phyloP scores from a whole-genome alignment of 225 moss, liverwort and hornwort species.

The Physcomitrellopsis africana region DNA sequence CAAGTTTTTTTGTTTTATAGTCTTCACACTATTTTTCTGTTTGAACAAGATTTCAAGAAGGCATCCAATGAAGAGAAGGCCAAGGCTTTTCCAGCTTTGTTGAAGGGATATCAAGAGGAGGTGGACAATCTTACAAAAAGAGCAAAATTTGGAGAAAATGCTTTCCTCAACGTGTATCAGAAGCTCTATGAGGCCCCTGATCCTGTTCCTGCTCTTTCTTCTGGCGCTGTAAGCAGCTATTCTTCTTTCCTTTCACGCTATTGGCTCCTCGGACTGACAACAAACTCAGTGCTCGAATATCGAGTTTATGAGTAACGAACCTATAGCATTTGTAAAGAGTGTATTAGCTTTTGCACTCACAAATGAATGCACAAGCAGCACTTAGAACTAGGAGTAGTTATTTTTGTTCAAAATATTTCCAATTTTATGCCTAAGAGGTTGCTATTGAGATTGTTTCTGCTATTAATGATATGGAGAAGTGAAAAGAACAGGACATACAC shows the following conservation, averaged over 20 bases:
- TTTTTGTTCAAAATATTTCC: constrained; percentile 15
- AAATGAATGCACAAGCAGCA: constrained; percentile 8
- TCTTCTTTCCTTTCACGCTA: constrained; percentile 5
- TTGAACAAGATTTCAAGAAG: constrained; percentile 80
- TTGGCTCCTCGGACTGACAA: constrained; percentile 7
- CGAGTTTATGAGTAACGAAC: constrained; percentile 7
- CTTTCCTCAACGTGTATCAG: constrained; percentile 95
- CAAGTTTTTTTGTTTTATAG: background rate
- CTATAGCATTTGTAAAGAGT: constrained; percentile 11
- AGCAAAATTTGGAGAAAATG: constrained; percentile 97
- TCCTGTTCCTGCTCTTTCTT: constrained; percentile 83
- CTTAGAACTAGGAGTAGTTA: constrained; percentile 2
- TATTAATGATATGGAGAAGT: background rate
- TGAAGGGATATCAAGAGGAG: constrained; percentile 96
- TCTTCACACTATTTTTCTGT: constrained; percentile 17
- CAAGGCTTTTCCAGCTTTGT: constrained; percentile 71
- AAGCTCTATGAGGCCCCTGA: constrained; percentile 98
- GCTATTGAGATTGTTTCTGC: constrained; percentile 4
- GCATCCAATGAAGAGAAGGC: constrained; percentile 78
- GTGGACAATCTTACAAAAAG: constrained; percentile 95
- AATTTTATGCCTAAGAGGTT: background rate
- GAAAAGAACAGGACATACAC: background rate
- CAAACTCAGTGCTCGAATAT: background rate
- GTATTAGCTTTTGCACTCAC: constrained; percentile 21
- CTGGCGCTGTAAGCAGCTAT: constrained; percentile 80